phyloP scores from a whole-genome alignment of 108 stramenopile species.

The Cyclotella choctawhatcheeana region DNA sequence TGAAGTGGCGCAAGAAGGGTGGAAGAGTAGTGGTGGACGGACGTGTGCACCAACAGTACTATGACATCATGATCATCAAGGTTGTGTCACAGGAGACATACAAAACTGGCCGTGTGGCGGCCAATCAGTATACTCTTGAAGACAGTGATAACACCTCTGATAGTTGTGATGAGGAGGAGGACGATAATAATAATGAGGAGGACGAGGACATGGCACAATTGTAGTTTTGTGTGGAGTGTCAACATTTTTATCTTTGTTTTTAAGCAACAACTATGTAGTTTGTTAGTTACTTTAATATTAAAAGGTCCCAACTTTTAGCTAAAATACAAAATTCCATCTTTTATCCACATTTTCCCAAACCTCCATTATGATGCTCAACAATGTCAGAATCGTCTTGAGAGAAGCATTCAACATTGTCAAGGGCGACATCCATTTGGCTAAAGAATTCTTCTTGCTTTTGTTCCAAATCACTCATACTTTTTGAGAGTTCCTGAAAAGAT shows the following conservation, averaged over 20 bases:
- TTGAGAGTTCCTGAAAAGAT: background rate
- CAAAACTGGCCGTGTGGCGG: background rate
- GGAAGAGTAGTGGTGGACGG: background rate
- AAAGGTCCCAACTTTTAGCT: too few species aligned
- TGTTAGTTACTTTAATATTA: too few species aligned
- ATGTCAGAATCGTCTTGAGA: background rate
- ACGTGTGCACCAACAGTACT: background rate
- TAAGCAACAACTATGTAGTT: conserved; percentile 4
- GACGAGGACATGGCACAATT: too few species aligned
- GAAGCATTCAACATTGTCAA: conserved; percentile 11
- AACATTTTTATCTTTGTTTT: background rate
- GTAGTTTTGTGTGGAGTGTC: too few species aligned
- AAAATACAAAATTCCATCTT: too few species aligned
- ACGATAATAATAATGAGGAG: background rate
- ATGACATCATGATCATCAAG: background rate
- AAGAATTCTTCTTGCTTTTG: background rate
- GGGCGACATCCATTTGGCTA: background rate
- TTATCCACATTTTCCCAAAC: too few species aligned
- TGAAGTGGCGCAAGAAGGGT: background rate
- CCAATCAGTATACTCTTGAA: background rate
- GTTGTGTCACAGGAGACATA: background rate
- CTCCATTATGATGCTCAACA: background rate
- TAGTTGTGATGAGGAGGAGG: background rate
- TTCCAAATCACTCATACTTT: background rate
- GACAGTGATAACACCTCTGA: too few species aligned